Conservation (phyloP, 1,284 basidiomycete species). For the Pterulicium gracile region DNA sequence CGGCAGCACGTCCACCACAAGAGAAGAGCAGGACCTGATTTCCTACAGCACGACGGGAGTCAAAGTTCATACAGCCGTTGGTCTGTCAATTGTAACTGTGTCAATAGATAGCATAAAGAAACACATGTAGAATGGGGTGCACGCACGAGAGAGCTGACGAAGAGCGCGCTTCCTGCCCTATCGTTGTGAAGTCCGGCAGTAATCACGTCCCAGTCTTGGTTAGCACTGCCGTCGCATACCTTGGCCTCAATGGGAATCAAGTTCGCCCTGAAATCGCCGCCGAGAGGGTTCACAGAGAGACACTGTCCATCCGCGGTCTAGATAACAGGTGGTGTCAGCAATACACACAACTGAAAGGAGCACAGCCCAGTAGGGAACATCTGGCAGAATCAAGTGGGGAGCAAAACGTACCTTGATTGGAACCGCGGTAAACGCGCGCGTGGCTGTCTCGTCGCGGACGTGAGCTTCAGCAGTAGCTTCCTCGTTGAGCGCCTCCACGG, state of each 20-base stretch:
- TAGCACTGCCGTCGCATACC: constrained; percentile 11
- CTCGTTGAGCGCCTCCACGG: constrained; percentile 2
- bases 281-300: constrained; percentile 10
- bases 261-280: constrained; percentile 12
- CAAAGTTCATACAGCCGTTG: neutral
- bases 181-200: constrained; percentile 11
- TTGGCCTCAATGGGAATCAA: constrained; percentile 11
- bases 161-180: constrained; percentile 8
- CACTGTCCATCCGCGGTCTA: constrained; percentile 12
- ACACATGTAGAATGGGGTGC: too few relatives aligned
- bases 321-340: neutral
- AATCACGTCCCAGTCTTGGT: constrained; percentile 12
- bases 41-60: neutral
- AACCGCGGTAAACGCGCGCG: constrained; percentile 12
- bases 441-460: constrained; percentile 13
- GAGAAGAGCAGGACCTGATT: constrained; percentile 2
- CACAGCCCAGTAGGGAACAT: too few relatives aligned
- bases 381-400: neutral
- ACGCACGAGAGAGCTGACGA: constrained; percentile 8
- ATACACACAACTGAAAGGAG: too few relatives aligned
- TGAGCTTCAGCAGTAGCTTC: constrained; percentile 1
- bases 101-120: neutral
- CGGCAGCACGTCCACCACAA: neutral
- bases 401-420: constrained; percentile 11
- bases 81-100: neutral